These are phyloP conservation scores for Sporodiniella umbellata DNA, from an alignment of 371 early-diverging fungal species.

Conservation along the genomic window DNA sequence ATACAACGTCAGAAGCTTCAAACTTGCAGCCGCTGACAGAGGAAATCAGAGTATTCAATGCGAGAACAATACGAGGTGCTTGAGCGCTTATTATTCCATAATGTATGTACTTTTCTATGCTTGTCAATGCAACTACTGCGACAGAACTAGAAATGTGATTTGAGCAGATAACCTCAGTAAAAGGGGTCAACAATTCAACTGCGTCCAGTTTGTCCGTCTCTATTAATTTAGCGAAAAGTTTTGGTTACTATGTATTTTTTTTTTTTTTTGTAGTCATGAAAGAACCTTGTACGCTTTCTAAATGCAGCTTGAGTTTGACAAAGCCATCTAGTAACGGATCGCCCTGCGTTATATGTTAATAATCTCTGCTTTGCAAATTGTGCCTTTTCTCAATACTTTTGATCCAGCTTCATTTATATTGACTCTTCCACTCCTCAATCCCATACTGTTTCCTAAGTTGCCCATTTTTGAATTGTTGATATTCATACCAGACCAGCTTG, in stretches of 20 bases:
- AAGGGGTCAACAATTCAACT: conserved; percentile 77
- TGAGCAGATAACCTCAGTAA: conserved; percentile 86
- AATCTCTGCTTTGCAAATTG: background rate
- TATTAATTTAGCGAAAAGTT: conserved; percentile 4
- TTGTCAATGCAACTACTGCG: conserved; percentile 84
- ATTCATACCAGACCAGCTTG: conserved; percentile 77
- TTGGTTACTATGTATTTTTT: background rate
- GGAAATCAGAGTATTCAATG: conserved; percentile 70
- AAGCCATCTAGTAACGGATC: conserved; percentile 75
- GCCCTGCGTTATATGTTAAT: conserved; percentile 29
- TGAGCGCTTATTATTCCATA: conserved; percentile 81
- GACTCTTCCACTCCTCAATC: conserved; percentile 50
- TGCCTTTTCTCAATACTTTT: conserved; percentile 4
- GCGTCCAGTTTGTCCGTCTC: conserved; percentile 67
- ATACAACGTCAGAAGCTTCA: conserved; percentile 87
- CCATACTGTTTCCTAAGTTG: conserved; percentile 65
- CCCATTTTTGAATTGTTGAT: conserved; percentile 64
- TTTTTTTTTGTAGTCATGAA: background rate
- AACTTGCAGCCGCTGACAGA: conserved; percentile 94
- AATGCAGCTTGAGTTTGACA: conserved; percentile 57
- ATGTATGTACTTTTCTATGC: conserved; percentile 85
- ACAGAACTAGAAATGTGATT: conserved; percentile 95
- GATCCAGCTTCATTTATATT: conserved; percentile 10
- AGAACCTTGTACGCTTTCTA: conserved; percentile 60
- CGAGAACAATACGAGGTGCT: conserved; percentile 63